Base-by-base conservation (phyloP, 805 yeast genomes). In the Komagataella populi region DNA sequence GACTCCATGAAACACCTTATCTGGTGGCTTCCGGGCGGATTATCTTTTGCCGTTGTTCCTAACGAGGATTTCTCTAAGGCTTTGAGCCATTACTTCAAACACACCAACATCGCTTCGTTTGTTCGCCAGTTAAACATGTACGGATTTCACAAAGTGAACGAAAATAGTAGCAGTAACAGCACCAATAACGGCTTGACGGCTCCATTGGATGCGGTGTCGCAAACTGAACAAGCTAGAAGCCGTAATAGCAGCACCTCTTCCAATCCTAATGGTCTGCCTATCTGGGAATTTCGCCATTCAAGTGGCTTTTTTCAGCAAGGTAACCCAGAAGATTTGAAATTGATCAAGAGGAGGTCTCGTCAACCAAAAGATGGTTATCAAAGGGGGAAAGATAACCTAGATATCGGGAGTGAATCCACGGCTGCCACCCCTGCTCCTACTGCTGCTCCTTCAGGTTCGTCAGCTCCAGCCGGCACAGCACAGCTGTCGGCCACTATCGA, bases 251-350 rank as follows among this genome's bases (percentile, higher is more conserved):
- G 63, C 4, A 48, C 50, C 12, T 50, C 54, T 10, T 56, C 63
- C 12, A 23, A 6, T 44, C n/a, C 46, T 10, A 56, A 56, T 16
- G 50, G 55, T 1, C 47, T 56, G 4, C 54, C 57, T 16, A 54
- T 60, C 14, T 90, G 98, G 98, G 97, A 91, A 68, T 90, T 90
- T 66, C 81, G 82, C 53, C 98, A 90, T 63, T 78, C 86, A 23
- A 81, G 87, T 3, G 87, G 84, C 43, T 74, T 76, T 54, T 90
- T 90, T 68, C 76, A 79, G 56, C 82, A 87, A 50, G 96, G 96
- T 46, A 93, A 89, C 63, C 66, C 80, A 14, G 93, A 82, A 47
- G 72, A 84, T 8, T 68, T 90, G 54, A 77, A 85, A 51, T 71
- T 76, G 14, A 91, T 90, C 62, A 90, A 87, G 64, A 73, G 98